Conservation (phyloP, 495 filamentous ascomycete genomes). For the Penicillium longicatenatum region DNA sequence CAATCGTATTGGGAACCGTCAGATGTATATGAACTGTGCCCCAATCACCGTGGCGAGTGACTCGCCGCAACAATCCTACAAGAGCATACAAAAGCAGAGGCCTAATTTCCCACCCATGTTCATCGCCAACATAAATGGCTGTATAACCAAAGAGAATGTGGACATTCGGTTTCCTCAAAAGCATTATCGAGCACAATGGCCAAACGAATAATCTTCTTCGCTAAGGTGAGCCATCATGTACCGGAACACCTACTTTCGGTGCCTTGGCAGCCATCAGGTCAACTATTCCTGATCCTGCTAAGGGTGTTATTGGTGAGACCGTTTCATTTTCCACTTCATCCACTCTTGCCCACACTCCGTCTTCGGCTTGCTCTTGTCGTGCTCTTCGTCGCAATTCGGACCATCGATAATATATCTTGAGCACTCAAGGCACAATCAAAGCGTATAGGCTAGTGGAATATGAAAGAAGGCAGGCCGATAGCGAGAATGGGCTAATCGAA, state of each 20-base stretch:
- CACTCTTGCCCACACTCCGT: background rate
- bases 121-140: conserved; percentile 69
- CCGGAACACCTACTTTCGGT: background rate
- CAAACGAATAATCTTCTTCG: background rate
- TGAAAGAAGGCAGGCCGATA: too few species aligned
- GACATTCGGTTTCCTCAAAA: conserved; percentile 65
- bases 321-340: background rate
- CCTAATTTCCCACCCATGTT: conserved; percentile 71
- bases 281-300: background rate
- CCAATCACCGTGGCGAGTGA: conserved; percentile 57
- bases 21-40: conserved; percentile 93
- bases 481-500: too few species aligned
- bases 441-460: background rate
- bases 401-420: background rate
- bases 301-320: background rate
- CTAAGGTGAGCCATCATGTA: background rate
- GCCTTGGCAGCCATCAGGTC: background rate
- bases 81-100: conserved; percentile 23
- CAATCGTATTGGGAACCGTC: conserved; percentile 79
- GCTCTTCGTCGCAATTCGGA: background rate
- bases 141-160: conserved; percentile 50
- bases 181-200: conserved; percentile 45
- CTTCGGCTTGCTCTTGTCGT: background rate
- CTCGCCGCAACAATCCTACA: conserved; percentile 22
- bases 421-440: background rate